A percentile compares a stretch with the other conserved stretches of the same genome.
These are phyloP conservation scores for Skeletonema potamos DNA, from an alignment of 108 stramenopile species.

Conservation along the genomic window DNA sequence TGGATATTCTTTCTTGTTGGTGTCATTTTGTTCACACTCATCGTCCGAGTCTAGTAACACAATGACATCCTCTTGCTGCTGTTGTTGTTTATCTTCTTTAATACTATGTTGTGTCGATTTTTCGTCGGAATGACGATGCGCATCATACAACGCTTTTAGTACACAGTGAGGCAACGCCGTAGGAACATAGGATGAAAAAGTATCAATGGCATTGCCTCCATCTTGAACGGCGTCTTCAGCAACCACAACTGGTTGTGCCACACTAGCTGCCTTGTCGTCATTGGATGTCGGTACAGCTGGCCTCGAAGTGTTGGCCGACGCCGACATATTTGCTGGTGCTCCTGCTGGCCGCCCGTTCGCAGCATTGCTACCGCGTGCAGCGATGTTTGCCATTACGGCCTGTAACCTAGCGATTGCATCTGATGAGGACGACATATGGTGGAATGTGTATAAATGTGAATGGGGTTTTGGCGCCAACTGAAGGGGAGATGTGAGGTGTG, in stretches of 20 bases:
- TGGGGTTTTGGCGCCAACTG: too few species aligned
- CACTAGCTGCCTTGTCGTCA: not conserved
- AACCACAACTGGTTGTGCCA: not conserved
- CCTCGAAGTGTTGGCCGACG: not conserved
- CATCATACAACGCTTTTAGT: constrained; percentile 9
- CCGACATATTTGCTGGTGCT: not conserved
- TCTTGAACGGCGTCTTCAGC: constrained; percentile 40
- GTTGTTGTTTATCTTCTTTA: not conserved
- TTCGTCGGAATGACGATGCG: not conserved
- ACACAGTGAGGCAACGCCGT: constrained; percentile 32
- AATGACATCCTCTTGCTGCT: not conserved
- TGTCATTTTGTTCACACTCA: not conserved
- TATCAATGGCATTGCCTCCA: constrained; percentile 49
- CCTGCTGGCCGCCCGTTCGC: too few species aligned
- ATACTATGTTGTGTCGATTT: not conserved
- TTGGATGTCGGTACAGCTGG: not conserved
- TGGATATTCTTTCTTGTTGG: not conserved
- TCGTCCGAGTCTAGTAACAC: constrained; percentile 15
- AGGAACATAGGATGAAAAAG: constrained; percentile 38
- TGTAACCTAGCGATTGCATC: not conserved
- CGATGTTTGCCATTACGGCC: not conserved
- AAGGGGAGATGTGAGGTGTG: too few species aligned
- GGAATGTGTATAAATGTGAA: too few species aligned
- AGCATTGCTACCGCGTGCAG: not conserved
- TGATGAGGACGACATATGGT: not conserved